These are phyloP conservation scores for Scorias spongiosa DNA, from an alignment of 2,329 filamentous ascomycete genomes.

Conservation along the genomic window DNA sequence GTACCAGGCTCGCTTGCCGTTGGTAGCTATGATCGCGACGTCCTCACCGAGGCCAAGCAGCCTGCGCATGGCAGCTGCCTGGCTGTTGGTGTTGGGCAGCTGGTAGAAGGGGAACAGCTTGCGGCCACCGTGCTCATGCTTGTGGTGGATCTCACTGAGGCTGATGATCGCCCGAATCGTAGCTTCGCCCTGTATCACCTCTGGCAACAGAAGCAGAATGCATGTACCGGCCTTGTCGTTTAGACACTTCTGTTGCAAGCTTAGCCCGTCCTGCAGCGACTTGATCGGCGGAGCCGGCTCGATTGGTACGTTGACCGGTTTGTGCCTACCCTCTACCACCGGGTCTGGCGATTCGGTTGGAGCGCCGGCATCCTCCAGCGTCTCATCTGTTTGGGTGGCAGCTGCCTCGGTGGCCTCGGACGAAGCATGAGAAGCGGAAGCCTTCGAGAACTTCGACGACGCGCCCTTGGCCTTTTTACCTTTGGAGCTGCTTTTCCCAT, in stretches of 20 bases:
- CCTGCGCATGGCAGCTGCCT: constrained; percentile 39
- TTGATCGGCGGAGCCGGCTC: constrained; percentile 46
- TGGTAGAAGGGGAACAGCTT: constrained; percentile 74
- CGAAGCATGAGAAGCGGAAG: constrained; percentile 37
- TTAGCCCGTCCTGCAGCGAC: constrained; percentile 46
- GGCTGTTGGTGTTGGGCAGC: constrained; percentile 48
- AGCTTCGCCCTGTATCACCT: constrained; percentile 23
- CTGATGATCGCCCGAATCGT: constrained; percentile 33
- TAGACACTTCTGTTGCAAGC: constrained; percentile 58
- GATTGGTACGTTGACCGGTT: constrained; percentile 37
- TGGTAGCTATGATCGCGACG: constrained; percentile 65
- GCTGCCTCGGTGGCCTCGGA: constrained; percentile 31
- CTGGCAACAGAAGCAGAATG: constrained; percentile 57
- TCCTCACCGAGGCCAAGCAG: constrained; percentile 47
- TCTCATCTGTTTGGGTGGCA: constrained; percentile 35
- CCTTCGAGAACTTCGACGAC: constrained; percentile 34
- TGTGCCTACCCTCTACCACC: constrained; percentile 27
- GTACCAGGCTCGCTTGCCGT: constrained; percentile 78
- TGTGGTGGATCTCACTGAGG: constrained; percentile 60
- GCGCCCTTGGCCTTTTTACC: constrained; percentile 31
- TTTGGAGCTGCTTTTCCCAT: constrained; percentile 26
- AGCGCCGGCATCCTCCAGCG: constrained; percentile 30
- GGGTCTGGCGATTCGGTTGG: constrained; percentile 41
- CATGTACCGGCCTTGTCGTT: constrained; percentile 65
- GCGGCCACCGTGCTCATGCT: constrained; percentile 50